These are phyloP conservation scores for Colletotrichum incanum DNA, from an alignment of 2,329 filamentous ascomycete species.

Conservation along the genomic window DNA sequence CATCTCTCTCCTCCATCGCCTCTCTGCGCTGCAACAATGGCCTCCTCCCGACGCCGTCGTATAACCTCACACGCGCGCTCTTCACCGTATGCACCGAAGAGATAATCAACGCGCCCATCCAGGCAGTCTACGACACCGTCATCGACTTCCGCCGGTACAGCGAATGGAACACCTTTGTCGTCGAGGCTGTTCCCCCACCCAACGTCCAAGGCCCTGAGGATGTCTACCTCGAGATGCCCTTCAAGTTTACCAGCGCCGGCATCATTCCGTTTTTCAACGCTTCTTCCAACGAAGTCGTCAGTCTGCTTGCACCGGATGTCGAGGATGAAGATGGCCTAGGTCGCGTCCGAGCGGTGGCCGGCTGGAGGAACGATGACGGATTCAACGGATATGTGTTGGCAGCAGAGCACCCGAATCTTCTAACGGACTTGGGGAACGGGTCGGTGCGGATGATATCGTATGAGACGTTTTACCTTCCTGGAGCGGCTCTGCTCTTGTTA, in stretches of 20 bases:
- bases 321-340: neutral
- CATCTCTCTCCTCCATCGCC: neutral
- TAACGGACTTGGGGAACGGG: slow-evolving; percentile 2
- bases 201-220: neutral
- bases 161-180: slow-evolving; percentile 3
- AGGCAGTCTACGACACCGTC: neutral
- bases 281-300: slow-evolving; percentile 3
- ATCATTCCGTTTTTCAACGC: neutral
- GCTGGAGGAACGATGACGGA: neutral
- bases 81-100: slow-evolving; percentile 8
- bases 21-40: slow-evolving; percentile 1
- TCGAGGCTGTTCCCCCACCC: neutral
- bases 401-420: neutral
- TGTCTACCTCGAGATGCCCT: neutral
- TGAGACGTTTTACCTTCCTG: slow-evolving; percentile 1
- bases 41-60: neutral
- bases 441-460: neutral
- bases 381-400: neutral
- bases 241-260: neutral
- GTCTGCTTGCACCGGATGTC: neutral
- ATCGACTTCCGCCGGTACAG: slow-evolving; percentile 5
- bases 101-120: neutral
- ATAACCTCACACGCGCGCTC: neutral
- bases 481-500: neutral
- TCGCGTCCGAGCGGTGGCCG: neutral